Percentiles rank a stretch among this genome's conserved stretches.
Conservation (phyloP, 306 rosid species). For the Alnus rubra region DNA sequence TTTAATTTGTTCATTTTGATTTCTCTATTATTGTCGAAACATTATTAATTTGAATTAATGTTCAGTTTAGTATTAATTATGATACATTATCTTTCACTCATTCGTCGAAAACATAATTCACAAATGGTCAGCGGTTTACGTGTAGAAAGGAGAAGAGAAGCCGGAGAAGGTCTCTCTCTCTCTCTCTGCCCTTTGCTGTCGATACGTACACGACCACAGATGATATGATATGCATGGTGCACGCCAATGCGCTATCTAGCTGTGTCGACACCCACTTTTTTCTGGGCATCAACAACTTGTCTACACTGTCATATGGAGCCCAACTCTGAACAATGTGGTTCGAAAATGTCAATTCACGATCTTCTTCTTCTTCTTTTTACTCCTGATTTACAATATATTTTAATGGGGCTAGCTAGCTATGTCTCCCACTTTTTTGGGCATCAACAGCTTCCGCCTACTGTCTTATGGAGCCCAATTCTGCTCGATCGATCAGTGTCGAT, state of each 20-base stretch:
- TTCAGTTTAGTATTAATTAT: too few species aligned
- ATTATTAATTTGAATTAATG: too few species aligned
- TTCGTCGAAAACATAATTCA: too few species aligned
- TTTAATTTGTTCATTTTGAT: too few species aligned
- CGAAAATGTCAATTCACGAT: not conserved
- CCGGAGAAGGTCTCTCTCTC: too few species aligned
- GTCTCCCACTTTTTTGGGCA: conserved; percentile 29
- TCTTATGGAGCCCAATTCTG: conserved; percentile 50
- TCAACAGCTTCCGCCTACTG: conserved; percentile 21
- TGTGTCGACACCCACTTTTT: not conserved
- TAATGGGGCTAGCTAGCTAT: conserved; percentile 25
- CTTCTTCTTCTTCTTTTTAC: not conserved
- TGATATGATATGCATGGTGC: not conserved
- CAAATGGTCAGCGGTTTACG: too few species aligned
- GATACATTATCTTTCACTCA: too few species aligned
- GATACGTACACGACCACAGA: conserved; percentile 4
- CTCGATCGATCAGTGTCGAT: not conserved
- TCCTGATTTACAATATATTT: not conserved
- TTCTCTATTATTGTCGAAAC: too few species aligned
- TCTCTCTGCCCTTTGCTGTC: too few species aligned
- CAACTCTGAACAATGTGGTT: not conserved
- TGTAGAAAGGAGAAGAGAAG: too few species aligned
- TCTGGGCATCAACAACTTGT: not conserved
- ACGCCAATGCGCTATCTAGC: not conserved
- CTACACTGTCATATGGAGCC: not conserved